Evolutionary conservation across 1,139 yeast genomes (phyloP), one percentile per base, ranked within the genome.

Genomic region (Diutina catenulata): DNA sequence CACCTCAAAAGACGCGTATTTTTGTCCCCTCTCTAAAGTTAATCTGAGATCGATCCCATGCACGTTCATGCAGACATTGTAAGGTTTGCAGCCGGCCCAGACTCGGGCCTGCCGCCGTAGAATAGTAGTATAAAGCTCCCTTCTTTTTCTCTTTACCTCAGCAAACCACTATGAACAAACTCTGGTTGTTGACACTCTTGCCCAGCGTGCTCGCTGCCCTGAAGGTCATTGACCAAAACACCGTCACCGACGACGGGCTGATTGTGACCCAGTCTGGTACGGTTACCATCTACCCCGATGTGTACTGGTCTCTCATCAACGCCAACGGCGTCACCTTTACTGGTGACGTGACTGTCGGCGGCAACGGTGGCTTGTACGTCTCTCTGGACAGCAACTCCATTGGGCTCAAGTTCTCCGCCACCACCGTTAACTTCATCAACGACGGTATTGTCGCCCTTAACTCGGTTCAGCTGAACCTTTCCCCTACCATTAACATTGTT

Each of bases 401-500:
- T 29, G 33, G 33, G 13, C 20, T 29, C 8, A 2, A 11, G 16
- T 3, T 29, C 9, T 19, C 24, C 4, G 5, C n/a, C 11, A 19
- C 33, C 8, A 16, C 25, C 4, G 35, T 26, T 3, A 31, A 24
- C 8, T 21, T 31, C 4, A 16, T 21, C 20, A 31, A 31, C 35
- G n/a, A 31, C 24, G 35, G 35, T 31, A 31, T 26, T 13, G 13
- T 31, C 13, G 22, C 24, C 5, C 14, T 31, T n/a, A 31, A 31
- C 25, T 31, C 35, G 22, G 13, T 31, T n/a, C 35, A 31, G 21
- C 21, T 26, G 7, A 31, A 31, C 35, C 14, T 31, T 18, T 16
- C 35, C n/a, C 35, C 35, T 21, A n/a, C 25, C 18, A 31, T 31
- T 21, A 25, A 31, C n/a, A n/a, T 31, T 15, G 21, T 31, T 14